phyloP scores from a whole-genome alignment of 495 filamentous ascomycete genomes.

The Neurospora sp. region DNA sequence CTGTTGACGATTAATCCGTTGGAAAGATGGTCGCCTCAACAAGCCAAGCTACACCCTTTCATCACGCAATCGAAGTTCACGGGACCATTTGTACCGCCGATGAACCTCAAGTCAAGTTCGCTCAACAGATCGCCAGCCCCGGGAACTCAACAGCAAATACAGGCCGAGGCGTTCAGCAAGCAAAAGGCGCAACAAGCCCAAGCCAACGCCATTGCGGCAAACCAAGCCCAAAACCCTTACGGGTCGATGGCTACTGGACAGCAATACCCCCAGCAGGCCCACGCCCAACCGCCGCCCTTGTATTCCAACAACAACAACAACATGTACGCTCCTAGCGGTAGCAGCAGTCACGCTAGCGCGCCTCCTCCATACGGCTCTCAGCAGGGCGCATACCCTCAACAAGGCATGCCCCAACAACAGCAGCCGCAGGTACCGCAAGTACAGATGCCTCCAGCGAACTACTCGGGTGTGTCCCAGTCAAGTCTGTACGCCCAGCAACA shows the following conservation, averaged over 20 bases:
- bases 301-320: conserved; percentile 56
- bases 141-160: conserved; percentile 94
- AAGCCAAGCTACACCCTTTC: conserved; percentile 95
- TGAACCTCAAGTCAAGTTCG: conserved; percentile 83
- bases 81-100: conserved; percentile 91
- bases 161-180: conserved; percentile 83
- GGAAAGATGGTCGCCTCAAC: conserved; percentile 95
- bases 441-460: conserved; percentile 60
- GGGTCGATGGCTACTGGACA: conserved; percentile 20
- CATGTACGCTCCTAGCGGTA: conserved; percentile 62
- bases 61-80: conserved; percentile 98
- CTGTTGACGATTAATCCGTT: conserved; percentile 90
- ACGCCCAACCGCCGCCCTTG: conserved; percentile 46
- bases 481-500: conserved; percentile 83
- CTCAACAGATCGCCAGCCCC: conserved; percentile 81
- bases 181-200: conserved; percentile 67
- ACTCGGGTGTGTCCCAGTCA: conserved; percentile 42
- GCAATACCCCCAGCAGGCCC: conserved; percentile 33
- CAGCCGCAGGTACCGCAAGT: conserved; percentile 27
- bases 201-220: conserved; percentile 49
- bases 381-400: conserved; percentile 57
- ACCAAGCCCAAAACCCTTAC: conserved; percentile 42
- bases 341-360: conserved; percentile 48
- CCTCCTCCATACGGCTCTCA: conserved; percentile 81
- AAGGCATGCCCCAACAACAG: conserved; percentile 51